Percentiles rank a stretch among this genome's conserved stretches.
Conservation (phyloP, 306 rosid species). For the Ochetophila trinervis region DNA sequence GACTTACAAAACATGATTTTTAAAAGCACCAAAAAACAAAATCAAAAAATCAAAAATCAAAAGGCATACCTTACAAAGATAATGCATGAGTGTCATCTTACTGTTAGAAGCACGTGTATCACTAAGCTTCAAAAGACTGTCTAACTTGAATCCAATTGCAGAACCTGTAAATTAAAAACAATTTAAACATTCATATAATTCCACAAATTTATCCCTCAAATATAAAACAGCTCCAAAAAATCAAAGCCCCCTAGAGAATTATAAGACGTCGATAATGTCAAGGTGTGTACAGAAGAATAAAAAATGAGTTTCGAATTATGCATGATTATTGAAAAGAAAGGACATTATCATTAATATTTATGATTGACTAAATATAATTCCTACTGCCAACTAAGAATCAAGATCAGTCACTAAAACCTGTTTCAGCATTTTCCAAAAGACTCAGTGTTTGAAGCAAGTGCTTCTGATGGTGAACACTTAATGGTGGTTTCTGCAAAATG, state of each 20-base stretch:
- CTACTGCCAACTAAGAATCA: too few species aligned
- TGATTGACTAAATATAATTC: too few species aligned
- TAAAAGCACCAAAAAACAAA: slow-evolving; percentile 13
- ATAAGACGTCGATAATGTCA: background rate
- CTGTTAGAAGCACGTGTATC: slow-evolving; percentile 90
- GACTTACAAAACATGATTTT: slow-evolving; percentile 22
- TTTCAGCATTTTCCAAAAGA: too few species aligned
- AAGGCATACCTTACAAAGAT: slow-evolving; percentile 84
- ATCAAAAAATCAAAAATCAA: background rate
- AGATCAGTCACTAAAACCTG: too few species aligned
- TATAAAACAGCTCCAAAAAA: too few species aligned
- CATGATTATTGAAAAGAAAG: too few species aligned
- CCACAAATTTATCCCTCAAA: background rate
- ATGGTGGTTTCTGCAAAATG: too few species aligned
- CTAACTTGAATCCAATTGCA: slow-evolving; percentile 97
- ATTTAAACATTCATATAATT: slow-evolving; percentile 11
- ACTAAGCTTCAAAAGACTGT: slow-evolving; percentile 87
- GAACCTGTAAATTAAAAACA: slow-evolving; percentile 63
- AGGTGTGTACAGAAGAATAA: background rate
- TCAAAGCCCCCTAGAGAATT: background rate
- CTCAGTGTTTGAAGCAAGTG: too few species aligned
- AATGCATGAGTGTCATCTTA: slow-evolving; percentile 97
- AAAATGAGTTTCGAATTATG: background rate
- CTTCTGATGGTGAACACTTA: too few species aligned
- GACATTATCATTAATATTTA: too few species aligned